These are phyloP conservation scores for Hymenoscyphus repandus DNA, from an alignment of 2,329 filamentous ascomycete species.

Conservation along the genomic window DNA sequence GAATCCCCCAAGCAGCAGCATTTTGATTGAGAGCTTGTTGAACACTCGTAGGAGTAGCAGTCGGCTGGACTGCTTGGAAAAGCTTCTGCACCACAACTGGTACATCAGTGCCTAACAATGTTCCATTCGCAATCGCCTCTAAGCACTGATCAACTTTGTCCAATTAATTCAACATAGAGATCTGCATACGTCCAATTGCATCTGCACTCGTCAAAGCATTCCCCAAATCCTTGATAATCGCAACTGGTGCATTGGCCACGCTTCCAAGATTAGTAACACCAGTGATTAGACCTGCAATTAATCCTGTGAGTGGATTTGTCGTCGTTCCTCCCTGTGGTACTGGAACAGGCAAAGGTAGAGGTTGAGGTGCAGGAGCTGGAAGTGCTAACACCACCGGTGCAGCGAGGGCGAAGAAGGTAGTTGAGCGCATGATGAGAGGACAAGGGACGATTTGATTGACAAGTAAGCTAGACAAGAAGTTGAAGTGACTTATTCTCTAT, in stretches of 20 bases:
- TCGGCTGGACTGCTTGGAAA: constrained; percentile 22
- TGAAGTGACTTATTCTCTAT: no score
- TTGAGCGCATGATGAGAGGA: constrained; percentile 1
- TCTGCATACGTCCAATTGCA: constrained; percentile 1
- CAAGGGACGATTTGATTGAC: no score
- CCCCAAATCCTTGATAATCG: constrained; percentile 6
- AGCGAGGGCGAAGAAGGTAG: background rate
- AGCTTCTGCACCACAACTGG: constrained; percentile 13
- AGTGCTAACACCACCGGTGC: constrained; percentile 7
- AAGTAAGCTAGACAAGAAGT: no score
- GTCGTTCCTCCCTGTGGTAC: constrained; percentile 2
- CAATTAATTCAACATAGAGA: no score
- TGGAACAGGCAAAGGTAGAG: constrained; percentile 1
- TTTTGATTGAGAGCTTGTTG: constrained; percentile 15
- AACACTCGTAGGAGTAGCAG: constrained; percentile 23
- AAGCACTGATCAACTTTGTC: background rate
- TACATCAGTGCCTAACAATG: constrained; percentile 13
- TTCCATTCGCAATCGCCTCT: constrained; percentile 19
- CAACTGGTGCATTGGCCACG: constrained; percentile 1
- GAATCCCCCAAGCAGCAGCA: constrained; percentile 6
- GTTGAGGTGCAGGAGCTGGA: constrained; percentile 8
- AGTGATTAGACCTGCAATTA: constrained; percentile 1
- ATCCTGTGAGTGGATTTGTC: constrained; percentile 5
- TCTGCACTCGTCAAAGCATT: background rate
- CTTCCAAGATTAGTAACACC: constrained; percentile 5